Conservation (phyloP, 106 monocot species). For the Apostasia ramifera region DNA sequence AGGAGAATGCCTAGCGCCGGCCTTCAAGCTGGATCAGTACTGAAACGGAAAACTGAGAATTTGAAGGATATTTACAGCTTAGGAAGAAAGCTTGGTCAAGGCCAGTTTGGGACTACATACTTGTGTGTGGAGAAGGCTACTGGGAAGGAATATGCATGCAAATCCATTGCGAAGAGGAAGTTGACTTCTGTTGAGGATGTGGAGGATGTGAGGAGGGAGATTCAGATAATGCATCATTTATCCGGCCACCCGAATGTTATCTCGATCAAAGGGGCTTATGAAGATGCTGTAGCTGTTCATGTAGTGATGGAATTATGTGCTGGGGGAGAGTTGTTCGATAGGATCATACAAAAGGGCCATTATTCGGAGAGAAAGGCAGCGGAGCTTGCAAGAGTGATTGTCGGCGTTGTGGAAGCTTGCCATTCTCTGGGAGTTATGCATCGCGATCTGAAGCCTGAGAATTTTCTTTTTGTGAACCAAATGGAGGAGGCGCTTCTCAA, state of each 20-base stretch:
- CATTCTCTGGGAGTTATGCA: slow-evolving; percentile 30
- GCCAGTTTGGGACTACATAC: slow-evolving; percentile 23
- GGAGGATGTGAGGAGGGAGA: slow-evolving; percentile 22
- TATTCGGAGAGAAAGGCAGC: slow-evolving; percentile 23
- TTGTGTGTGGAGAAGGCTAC: slow-evolving; percentile 18
- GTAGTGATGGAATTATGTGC: slow-evolving; percentile 22
- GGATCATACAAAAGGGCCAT: slow-evolving; percentile 19
- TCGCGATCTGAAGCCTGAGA: slow-evolving; percentile 24
- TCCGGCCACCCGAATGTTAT: slow-evolving; percentile 14
- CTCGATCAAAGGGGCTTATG: slow-evolving; percentile 18
- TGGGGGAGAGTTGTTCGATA: slow-evolving; percentile 24
- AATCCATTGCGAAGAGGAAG: slow-evolving; percentile 23
- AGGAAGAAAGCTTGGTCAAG: slow-evolving; percentile 19
- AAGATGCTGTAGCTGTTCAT: slow-evolving; percentile 21
- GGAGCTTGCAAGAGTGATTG: slow-evolving; percentile 19
- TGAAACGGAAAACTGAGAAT: slow-evolving; percentile 12
- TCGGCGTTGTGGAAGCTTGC: slow-evolving; percentile 19
- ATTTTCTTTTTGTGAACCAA: slow-evolving; percentile 19
- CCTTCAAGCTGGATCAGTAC: slow-evolving; percentile 11
- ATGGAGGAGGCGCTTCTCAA: slow-evolving; percentile 10
- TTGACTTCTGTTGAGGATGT: slow-evolving; percentile 11
- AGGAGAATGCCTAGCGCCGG: slow-evolving; percentile 8
- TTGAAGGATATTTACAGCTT: slow-evolving; percentile 16
- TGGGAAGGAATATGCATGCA: slow-evolving; percentile 12
- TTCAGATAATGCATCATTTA: slow-evolving; percentile 28